phyloP scores from a whole-genome alignment of 2,329 filamentous ascomycete genomes.

The Blumeria hordei region DNA sequence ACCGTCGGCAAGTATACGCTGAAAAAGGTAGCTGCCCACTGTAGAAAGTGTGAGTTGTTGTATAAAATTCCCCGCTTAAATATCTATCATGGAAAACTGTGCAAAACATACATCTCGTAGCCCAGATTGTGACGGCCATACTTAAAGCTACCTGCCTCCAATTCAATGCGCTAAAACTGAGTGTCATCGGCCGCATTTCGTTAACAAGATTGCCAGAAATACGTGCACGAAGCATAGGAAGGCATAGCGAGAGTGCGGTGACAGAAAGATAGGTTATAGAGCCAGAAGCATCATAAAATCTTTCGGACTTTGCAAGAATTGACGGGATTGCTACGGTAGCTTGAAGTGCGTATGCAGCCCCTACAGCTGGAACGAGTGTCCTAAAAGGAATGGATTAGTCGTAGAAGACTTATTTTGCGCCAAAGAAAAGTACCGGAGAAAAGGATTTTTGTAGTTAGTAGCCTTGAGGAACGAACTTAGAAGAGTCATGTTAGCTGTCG shows the following conservation, averaged over 20 bases:
- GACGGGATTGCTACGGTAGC: slow-evolving; percentile 36
- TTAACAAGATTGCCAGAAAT: slow-evolving; percentile 21
- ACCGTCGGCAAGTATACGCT: slow-evolving; percentile 32
- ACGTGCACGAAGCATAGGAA: slow-evolving; percentile 32
- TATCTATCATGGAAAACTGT: too few relatives aligned
- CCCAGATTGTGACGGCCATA: slow-evolving; percentile 35
- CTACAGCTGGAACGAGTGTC: slow-evolving; percentile 34
- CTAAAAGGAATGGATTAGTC: neutral
- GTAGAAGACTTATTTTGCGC: too few relatives aligned
- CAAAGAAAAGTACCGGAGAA: slow-evolving; percentile 21
- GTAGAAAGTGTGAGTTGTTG: neutral
- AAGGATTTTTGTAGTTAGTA: slow-evolving; percentile 35
- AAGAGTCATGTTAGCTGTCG: slow-evolving; percentile 9
- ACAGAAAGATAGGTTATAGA: slow-evolving; percentile 41
- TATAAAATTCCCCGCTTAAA: neutral
- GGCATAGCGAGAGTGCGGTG: slow-evolving; percentile 33
- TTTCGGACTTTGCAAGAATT: slow-evolving; percentile 32
- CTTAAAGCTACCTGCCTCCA: slow-evolving; percentile 35
- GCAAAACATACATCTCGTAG: slow-evolving; percentile 26
- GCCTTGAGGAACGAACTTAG: slow-evolving; percentile 27
- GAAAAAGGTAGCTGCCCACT: slow-evolving; percentile 43
- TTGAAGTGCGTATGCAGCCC: slow-evolving; percentile 38
- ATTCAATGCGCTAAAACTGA: slow-evolving; percentile 27
- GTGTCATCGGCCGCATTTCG: slow-evolving; percentile 19
- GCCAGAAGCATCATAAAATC: slow-evolving; percentile 44